phyloP scores from a whole-genome alignment of 2,329 filamentous ascomycete genomes.

The Alternaria postmessia region DNA sequence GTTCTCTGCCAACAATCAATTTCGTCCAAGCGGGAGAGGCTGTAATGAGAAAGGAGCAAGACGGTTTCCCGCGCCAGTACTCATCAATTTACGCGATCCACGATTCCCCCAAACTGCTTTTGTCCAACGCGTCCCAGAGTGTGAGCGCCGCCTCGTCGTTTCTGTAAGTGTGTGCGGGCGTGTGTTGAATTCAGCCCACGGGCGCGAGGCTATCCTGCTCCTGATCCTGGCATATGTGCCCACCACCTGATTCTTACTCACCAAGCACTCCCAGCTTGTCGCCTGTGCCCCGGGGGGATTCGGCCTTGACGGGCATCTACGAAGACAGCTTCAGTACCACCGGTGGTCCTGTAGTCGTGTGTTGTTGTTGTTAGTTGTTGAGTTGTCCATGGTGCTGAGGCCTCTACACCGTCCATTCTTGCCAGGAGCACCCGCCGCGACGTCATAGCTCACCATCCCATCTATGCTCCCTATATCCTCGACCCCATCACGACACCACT shows the following conservation, averaged over 20 bases:
- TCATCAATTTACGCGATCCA: slow-evolving; percentile 3
- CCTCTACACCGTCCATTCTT: slow-evolving; percentile 14
- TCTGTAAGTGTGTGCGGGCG: slow-evolving; percentile 9
- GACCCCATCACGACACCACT: slow-evolving; percentile 23
- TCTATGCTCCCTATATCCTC: slow-evolving; percentile 15
- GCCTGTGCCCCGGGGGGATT: slow-evolving; percentile 7
- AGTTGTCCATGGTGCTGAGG: slow-evolving; percentile 8
- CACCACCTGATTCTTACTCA: slow-evolving; percentile 11
- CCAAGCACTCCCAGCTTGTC: slow-evolving; percentile 14
- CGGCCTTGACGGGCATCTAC: slow-evolving; percentile 1
- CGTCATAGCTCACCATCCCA: slow-evolving; percentile 23
- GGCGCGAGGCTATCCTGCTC: slow-evolving; percentile 12
- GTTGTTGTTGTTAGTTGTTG: not conserved
- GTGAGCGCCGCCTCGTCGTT: slow-evolving; percentile 2
- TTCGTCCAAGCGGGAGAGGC: slow-evolving; percentile 14
- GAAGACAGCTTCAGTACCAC: slow-evolving; percentile 4
- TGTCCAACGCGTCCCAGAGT: slow-evolving; percentile 1
- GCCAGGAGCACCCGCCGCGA: slow-evolving; percentile 17
- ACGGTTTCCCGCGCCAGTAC: slow-evolving; percentile 10
- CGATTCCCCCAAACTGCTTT: slow-evolving; percentile 9
- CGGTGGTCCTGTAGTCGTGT: not conserved
- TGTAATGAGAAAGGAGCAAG: slow-evolving; percentile 10
- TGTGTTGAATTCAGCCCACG: not conserved
- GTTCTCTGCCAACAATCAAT: slow-evolving; percentile 17
- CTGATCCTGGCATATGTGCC: slow-evolving; percentile 12